These are phyloP conservation scores for Ramichloridium luteum DNA, from an alignment of 2,329 filamentous ascomycete species.

Conservation along the genomic window DNA sequence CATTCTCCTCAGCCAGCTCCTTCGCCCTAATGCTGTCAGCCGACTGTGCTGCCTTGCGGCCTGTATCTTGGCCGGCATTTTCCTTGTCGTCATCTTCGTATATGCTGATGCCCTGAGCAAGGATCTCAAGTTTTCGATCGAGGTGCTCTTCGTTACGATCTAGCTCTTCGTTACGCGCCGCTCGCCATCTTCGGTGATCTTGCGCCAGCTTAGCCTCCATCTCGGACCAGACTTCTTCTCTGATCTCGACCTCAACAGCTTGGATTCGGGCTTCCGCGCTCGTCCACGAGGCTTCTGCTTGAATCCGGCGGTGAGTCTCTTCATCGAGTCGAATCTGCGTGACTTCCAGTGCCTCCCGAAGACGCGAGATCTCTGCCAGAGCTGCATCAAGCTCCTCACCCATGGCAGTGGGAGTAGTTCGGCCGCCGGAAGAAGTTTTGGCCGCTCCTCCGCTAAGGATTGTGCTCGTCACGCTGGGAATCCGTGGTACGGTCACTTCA, in stretches of 20 bases:
- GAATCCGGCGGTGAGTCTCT: conserved; percentile 56
- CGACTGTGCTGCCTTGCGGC: neutral
- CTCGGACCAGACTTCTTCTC: conserved; percentile 78
- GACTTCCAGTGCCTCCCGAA: conserved; percentile 65
- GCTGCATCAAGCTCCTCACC: conserved; percentile 68
- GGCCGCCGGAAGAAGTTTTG: conserved; percentile 27
- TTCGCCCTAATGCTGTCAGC: conserved; percentile 9
- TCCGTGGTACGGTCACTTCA: conserved; percentile 81
- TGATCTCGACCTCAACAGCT: conserved; percentile 69
- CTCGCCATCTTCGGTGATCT: conserved; percentile 66
- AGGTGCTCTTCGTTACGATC: conserved; percentile 74
- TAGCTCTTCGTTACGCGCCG: conserved; percentile 59
- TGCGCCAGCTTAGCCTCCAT: conserved; percentile 66
- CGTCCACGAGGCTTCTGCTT: conserved; percentile 61
- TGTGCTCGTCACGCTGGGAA: conserved; percentile 68
- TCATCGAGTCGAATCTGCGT: conserved; percentile 56
- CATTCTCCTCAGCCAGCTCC: conserved; percentile 36
- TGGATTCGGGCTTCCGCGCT: conserved; percentile 53
- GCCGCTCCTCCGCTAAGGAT: conserved; percentile 34
- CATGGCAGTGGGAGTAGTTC: conserved; percentile 32
- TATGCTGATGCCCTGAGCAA: conserved; percentile 43
- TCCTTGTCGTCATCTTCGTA: conserved; percentile 31
- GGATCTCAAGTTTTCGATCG: conserved; percentile 73
- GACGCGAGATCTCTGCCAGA: conserved; percentile 65
- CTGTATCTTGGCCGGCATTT: conserved; percentile 7